Evolutionary conservation across 2,329 filamentous ascomycete genomes (phyloP), one percentile per base, ranked within the genome.

Genomic region (Aureobasidium sp.): DNA sequence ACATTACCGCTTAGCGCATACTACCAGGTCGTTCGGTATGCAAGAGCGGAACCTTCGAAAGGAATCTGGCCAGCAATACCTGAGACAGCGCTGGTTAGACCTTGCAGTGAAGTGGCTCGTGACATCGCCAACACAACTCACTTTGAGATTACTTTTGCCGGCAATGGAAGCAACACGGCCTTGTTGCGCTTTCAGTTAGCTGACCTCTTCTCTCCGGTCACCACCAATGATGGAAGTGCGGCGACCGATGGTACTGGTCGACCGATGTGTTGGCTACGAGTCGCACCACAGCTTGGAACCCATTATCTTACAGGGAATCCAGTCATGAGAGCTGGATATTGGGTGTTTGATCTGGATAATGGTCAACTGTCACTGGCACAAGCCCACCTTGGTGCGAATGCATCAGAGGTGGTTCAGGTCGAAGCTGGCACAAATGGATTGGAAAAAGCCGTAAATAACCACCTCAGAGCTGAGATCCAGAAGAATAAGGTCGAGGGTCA

Each of bases 281-380:
- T 59, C 12, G 3, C 5, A 8, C 20, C 5, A 37, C 13, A 13
- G 34, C 12, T 2, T 37, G 34, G 34, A 5, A 13, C 34, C 2
- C 3, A 37, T 6, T 15, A 4, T 37, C 69, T 66, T 5, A 63
- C 70, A 4, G 69, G 68, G 1, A 70, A 72, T 62, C 69, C 71
- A 17, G 62, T 73, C n/a, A 66, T 74, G n/a, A 60, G 69, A 27
- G 68, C 67, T 58, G 71, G 73, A 68, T 74, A 73, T 60, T 68
- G 71, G 29, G 70, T 74, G 59, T 74, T 70, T 57, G 72, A 73
- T 57, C 69, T 73, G 39, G 71, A 74, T 63, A 72, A 74, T 34
- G 70, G 67, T 1, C 72, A 74, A 52, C 65, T 69, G 26, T 70
- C 70, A 1, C 63, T 73, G 27, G 71, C 71, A 15, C 71, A 72